These are phyloP conservation scores for Wickerhamomyces alni DNA, from an alignment of 805 yeast species.

Conservation along the genomic window DNA sequence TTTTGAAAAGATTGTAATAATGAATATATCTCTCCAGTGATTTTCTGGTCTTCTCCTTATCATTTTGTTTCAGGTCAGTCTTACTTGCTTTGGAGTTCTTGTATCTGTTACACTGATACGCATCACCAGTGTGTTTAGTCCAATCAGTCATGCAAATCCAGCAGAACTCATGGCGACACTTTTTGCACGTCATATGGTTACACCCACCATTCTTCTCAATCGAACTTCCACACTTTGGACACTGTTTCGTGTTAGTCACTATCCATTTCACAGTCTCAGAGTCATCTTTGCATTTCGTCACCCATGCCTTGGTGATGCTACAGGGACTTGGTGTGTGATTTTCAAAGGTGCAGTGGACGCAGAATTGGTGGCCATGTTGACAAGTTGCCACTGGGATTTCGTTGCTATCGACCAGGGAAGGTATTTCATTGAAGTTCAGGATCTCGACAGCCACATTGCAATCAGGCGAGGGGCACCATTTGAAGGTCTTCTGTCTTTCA, in stretches of 20 bases:
- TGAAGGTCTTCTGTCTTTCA: slow-evolving; percentile 43
- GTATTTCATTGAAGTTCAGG: slow-evolving; percentile 8
- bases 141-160: slow-evolving; percentile 87
- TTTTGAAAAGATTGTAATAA: slow-evolving; percentile 66
- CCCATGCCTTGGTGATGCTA: slow-evolving; percentile 61
- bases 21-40: slow-evolving; percentile 64
- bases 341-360: slow-evolving; percentile 68
- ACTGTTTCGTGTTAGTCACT: slow-evolving; percentile 71
- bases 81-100: slow-evolving; percentile 32
- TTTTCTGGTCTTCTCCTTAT: slow-evolving; percentile 36
- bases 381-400: slow-evolving; percentile 71
- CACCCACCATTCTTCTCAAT: slow-evolving; percentile 97
- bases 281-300: slow-evolving; percentile 75
- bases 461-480: slow-evolving; percentile 85
- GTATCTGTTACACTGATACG: slow-evolving; percentile 60
- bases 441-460: slow-evolving; percentile 53
- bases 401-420: slow-evolving; percentile 2
- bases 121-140: slow-evolving; percentile 60
- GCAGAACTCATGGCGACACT: slow-evolving; percentile 77
- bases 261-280: slow-evolving; percentile 89
- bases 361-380: slow-evolving; percentile 60
- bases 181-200: slow-evolving; percentile 88
- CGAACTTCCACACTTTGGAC: slow-evolving; percentile 73
- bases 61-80: slow-evolving; percentile 20
- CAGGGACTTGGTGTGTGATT: slow-evolving; percentile 89